Conservation (phyloP, 1,284 basidiomycete genomes). For the Amylostereum areolatum region DNA sequence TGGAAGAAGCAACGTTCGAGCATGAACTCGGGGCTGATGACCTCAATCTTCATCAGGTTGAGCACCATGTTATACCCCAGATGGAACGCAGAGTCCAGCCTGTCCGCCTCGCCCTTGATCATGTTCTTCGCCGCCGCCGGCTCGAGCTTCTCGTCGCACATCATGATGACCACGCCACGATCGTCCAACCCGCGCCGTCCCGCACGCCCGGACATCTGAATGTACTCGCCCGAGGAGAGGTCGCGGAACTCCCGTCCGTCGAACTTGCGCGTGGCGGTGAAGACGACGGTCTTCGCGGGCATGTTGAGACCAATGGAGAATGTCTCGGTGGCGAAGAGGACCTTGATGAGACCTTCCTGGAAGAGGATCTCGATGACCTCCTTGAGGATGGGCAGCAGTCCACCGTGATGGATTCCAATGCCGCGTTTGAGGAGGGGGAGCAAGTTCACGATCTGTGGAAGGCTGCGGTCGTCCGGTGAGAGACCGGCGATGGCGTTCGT, state of each 20-base stretch:
- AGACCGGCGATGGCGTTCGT: conserved; percentile 92
- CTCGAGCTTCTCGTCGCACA: conserved; percentile 98
- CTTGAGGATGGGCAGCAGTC: conserved; percentile 94
- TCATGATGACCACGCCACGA: conserved; percentile 99
- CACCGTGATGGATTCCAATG: conserved; percentile 98
- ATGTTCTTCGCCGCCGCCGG: conserved; percentile 90
- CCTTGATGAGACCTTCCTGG: conserved; percentile 99
- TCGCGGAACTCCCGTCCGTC: conserved; percentile 95
- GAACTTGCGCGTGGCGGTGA: conserved; percentile 93
- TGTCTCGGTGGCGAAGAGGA: conserved; percentile 97
- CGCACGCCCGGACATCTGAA: conserved; percentile 98
- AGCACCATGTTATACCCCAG: conserved; percentile 99
- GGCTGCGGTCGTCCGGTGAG: conserved; percentile 79
- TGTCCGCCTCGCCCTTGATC: conserved; percentile 98
- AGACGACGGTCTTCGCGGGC: conserved; percentile 99
- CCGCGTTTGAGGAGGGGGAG: conserved; percentile 92
- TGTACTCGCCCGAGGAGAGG: conserved; percentile 88
- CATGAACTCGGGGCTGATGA: conserved; percentile 98
- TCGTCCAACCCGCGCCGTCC: conserved; percentile 97
- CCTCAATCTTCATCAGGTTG: conserved; percentile 98
- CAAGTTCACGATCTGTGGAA: conserved; percentile 94
- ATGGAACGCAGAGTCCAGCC: conserved; percentile 97
- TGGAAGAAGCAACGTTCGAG: conserved; percentile 97
- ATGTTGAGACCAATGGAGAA: conserved; percentile 99
- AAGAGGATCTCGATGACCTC: conserved; percentile 99